Percentiles rank a stretch among this genome's conserved stretches.
Evolutionary conservation across 2,329 filamentous ascomycete species (phyloP).

Genomic region (Ophiostoma novo-ulmi): DNA sequence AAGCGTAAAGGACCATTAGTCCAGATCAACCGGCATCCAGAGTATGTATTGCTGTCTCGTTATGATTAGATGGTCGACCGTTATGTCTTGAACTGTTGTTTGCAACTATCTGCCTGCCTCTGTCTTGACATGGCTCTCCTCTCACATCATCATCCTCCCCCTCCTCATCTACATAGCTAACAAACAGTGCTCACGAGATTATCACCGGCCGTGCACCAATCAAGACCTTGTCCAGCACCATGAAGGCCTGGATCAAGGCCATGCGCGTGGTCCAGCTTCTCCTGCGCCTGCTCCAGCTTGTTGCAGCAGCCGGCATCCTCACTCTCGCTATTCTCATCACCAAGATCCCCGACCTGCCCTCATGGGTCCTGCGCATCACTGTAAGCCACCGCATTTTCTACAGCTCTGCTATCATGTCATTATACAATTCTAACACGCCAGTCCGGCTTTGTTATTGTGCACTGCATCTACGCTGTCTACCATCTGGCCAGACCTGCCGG

Average conservation of each 20-base stretch:
- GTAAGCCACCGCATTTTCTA: conserved; percentile 46
- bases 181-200: conserved; percentile 54
- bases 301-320: conserved; percentile 66
- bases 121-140: not conserved
- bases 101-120: not conserved
- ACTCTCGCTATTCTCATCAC: conserved; percentile 73
- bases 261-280: conserved; percentile 63
- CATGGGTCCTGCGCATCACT: conserved; percentile 71
- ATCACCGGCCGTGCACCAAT: conserved; percentile 57
- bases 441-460: conserved; percentile 69
- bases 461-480: conserved; percentile 72
- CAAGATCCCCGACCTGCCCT: conserved; percentile 57
- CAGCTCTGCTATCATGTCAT: no score
- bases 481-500: conserved; percentile 69
- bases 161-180: conserved; percentile 6
- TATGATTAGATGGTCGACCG: not conserved
- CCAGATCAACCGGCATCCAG: conserved; percentile 79
- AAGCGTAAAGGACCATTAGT: conserved; percentile 72
- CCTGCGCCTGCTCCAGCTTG: conserved; percentile 60
- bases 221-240: conserved; percentile 62
- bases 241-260: conserved; percentile 66
- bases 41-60: conserved; percentile 50
- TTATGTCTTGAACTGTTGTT: not conserved
- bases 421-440: conserved; percentile 35
- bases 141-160: no score